These are phyloP conservation scores for Diaporthe citrichinensis DNA, from an alignment of 2,329 filamentous ascomycete genomes.

Conservation along the genomic window DNA sequence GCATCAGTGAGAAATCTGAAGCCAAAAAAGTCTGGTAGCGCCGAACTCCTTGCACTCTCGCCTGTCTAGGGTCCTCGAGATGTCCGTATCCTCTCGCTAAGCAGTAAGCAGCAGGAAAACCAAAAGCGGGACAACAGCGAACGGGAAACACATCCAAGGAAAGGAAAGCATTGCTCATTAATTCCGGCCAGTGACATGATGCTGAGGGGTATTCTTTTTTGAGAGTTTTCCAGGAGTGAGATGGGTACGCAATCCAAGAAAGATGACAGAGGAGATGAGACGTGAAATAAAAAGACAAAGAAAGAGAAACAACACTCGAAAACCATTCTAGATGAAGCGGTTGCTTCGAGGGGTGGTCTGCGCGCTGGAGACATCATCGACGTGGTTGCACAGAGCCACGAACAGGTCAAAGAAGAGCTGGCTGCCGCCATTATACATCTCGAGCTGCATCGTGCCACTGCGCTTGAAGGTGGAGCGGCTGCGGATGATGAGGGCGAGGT, in stretches of 20 bases:
- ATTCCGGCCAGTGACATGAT: conserved; percentile 29
- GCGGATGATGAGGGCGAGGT: conserved; percentile 91
- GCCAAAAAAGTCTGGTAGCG: background rate
- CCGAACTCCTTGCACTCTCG: conserved; percentile 28
- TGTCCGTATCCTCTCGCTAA: background rate
- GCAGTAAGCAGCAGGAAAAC: background rate
- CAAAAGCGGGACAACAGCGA: background rate
- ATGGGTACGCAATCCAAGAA: conserved; percentile 20
- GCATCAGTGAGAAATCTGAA: background rate
- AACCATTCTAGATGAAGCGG: conserved; percentile 44
- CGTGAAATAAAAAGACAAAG: background rate
- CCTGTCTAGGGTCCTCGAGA: conserved; percentile 35
- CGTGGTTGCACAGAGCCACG: conserved; percentile 92
- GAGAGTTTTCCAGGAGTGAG: conserved; percentile 29
- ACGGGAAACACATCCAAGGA: background rate
- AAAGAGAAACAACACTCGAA: background rate
- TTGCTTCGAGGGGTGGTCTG: conserved; percentile 66
- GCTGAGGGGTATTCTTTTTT: conserved; percentile 40
- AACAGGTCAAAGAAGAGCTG: conserved; percentile 94
- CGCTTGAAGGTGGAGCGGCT: conserved; percentile 91
- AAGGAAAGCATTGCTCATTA: conserved; percentile 32
- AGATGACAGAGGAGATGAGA: conserved; percentile 5
- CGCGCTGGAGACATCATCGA: conserved; percentile 76
- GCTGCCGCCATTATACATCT: conserved; percentile 89
- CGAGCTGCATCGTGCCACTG: conserved; percentile 94